Conservation (phyloP, 2,329 filamentous ascomycete genomes). For the Coniochaeta sp. region DNA sequence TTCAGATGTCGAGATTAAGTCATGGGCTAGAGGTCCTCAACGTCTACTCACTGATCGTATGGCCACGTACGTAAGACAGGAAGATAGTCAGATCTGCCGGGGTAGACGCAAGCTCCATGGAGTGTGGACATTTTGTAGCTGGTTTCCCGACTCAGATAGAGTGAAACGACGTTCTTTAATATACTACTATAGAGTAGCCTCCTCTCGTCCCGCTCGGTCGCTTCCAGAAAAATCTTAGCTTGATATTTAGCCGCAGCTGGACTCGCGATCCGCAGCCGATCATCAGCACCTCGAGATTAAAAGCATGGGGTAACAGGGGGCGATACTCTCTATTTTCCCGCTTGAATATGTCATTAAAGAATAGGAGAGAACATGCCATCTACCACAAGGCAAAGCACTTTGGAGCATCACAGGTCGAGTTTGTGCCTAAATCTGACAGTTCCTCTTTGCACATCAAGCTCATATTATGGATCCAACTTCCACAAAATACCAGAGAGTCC, state of each 20-base stretch:
- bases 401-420: neutral
- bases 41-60: neutral
- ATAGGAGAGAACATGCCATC: neutral
- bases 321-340: neutral
- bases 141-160: neutral
- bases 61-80: neutral
- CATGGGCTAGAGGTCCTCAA: too few species aligned
- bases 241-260: neutral
- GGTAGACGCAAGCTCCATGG: neutral
- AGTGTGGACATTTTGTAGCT: neutral
- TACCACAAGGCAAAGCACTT: neutral
- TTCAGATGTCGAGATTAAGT: too few species aligned
- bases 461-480: neutral
- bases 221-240: neutral
- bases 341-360: neutral
- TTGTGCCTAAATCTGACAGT: constrained; percentile 1
- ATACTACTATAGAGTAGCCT: neutral
- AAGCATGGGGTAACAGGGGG: neutral
- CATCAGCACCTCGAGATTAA: neutral
- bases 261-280: neutral
- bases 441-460: neutral
- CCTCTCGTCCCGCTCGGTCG: neutral
- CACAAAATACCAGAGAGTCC: neutral
- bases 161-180: neutral
- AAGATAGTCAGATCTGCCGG: neutral